Conservation (phyloP, 768 basidiomycete genomes). For the Naematelia encephala region DNA sequence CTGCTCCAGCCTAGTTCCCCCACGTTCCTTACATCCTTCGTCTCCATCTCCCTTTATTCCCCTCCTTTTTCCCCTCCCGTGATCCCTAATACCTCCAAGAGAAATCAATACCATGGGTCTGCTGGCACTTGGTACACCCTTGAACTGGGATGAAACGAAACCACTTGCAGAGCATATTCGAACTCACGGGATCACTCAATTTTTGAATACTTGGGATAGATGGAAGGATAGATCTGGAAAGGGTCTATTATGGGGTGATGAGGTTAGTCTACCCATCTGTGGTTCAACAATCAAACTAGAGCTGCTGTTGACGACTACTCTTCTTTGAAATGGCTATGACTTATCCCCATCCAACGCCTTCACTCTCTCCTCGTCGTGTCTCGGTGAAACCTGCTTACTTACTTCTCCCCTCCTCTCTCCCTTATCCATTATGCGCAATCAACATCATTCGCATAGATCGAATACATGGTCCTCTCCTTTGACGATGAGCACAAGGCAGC, state of each 20-base stretch:
- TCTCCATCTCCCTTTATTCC: not conserved
- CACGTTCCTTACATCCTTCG: not conserved
- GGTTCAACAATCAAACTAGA: not conserved
- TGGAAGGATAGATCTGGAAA: constrained; percentile 88
- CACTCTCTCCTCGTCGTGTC: too few relatives aligned
- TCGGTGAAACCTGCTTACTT: too few relatives aligned
- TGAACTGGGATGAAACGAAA: constrained; percentile 86
- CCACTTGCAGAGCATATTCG: constrained; percentile 84
- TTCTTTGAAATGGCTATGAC: too few relatives aligned
- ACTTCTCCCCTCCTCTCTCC: not conserved
- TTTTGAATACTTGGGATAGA: constrained; percentile 86
- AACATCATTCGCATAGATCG: too few relatives aligned
- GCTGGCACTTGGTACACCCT: constrained; percentile 84
- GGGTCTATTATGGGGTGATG: constrained; percentile 95
- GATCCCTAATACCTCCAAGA: not conserved
- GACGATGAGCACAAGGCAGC: constrained; percentile 75
- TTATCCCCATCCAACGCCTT: too few relatives aligned
- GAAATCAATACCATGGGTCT: constrained; percentile 68
- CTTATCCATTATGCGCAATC: too few relatives aligned
- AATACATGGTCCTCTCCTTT: constrained; percentile 91
- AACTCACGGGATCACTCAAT: constrained; percentile 88
- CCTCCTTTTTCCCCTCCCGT: not conserved
- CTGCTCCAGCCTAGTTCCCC: too few relatives aligned
- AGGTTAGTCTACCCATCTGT: constrained; percentile 58
- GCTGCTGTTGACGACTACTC: too few relatives aligned